Evolutionary conservation across 345 rosid genomes (phyloP).

Genomic region (Fremontodendron californicum): DNA sequence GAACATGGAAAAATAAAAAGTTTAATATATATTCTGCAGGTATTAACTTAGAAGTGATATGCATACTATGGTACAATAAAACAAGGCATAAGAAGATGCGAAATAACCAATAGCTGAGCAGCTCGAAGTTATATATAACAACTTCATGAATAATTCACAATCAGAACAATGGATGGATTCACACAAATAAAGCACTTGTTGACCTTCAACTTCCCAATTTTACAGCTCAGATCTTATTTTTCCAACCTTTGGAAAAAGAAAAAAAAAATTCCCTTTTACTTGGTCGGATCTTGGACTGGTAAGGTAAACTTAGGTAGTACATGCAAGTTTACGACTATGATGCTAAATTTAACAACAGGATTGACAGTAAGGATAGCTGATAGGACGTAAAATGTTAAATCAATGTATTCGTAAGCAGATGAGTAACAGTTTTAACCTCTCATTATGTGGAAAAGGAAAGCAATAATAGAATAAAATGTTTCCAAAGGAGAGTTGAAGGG

Average conservation of each 20-base stretch:
- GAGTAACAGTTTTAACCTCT: neutral
- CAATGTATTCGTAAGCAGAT: neutral
- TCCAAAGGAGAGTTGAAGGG: neutral
- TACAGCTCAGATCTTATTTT: neutral
- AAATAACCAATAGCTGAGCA: neutral
- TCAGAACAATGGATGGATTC: neutral
- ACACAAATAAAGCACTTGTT: neutral
- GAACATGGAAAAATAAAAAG: neutral
- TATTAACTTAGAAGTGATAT: neutral
- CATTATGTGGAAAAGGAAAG: neutral
- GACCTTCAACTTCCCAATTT: neutral
- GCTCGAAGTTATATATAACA: neutral
- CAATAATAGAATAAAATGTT: slow-evolving; percentile 1
- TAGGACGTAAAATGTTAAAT: neutral
- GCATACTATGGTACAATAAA: neutral
- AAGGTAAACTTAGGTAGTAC: neutral
- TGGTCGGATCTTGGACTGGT: neutral
- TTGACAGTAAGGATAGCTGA: neutral
- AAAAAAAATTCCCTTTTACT: no score
- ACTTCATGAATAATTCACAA: slow-evolving; percentile 3
- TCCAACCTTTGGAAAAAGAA: no score
- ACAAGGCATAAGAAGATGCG: neutral
- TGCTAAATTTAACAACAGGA: neutral
- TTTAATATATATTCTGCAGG: neutral
- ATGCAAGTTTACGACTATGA: neutral